Base-by-base conservation (phyloP, 164 flowering plant species). In the Liriodendron chinense region DNA sequence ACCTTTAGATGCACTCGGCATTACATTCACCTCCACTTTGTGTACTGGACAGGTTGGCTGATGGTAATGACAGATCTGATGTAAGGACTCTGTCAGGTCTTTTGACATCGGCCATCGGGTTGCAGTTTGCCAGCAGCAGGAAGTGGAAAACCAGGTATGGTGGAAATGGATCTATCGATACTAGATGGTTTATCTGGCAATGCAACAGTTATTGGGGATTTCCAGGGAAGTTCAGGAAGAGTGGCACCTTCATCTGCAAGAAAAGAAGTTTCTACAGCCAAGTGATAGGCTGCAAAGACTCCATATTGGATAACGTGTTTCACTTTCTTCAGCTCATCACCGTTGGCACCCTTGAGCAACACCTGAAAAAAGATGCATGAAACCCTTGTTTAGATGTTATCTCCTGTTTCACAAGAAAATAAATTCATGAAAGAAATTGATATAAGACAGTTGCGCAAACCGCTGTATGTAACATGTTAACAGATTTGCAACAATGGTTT, bases 231-330 rank as follows among this genome's bases (percentile, higher is more conserved):
- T 72, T 84, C 85, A 18, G 96, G 98, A 65, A 95, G 83, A 72
- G 85, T 84, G 71, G 98, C 98, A 76, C 98, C 98, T 85, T 95
- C 98, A 86, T 95, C 98, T 67, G 93, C 97, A 74, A 95, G 96
- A 81, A 95, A 95, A 28, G 97, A 95, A 65, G 98, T 93, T 80
- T 95, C 97, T 61, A 95, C 87, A 13, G 96, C 92, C 70, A 96
- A 84, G 80, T 96, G 98, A 83, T 94, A 90, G 26, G 99, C 99
- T 75, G 99, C 99, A 83, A 93, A 95, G 13, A 92, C 86, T 62
- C 97, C 98, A 86, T 84, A 93, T 34, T 93, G 98, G 67, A 91
- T 84, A 65, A 93, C 99, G 73, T 87, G 89, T 74, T 95, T 95
- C 77, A 95, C 85, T 85, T 91, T 95, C 89, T 89, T 93, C 14